Conservation (phyloP, 139 green algal genomes). For the Closterium sp. region DNA sequence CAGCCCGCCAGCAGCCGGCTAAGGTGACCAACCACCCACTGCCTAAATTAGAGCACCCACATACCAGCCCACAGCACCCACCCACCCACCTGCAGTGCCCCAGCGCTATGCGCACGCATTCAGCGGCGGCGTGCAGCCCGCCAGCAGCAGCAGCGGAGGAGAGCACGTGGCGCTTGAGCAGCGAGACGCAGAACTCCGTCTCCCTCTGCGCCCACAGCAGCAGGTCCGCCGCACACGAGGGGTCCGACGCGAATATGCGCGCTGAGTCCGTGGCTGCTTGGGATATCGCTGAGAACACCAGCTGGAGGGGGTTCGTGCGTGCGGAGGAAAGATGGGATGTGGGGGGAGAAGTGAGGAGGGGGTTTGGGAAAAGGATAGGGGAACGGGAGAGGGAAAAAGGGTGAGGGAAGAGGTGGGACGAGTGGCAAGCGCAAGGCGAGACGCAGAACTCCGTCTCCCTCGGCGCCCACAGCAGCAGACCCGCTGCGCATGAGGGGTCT, state of each 20-base stretch:
- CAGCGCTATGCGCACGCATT: conserved; percentile 38
- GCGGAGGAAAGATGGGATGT: not conserved
- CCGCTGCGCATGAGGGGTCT: conserved; percentile 29
- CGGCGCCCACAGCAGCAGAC: conserved; percentile 38
- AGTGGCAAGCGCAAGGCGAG: too few relatives aligned
- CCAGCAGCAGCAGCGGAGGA: conserved; percentile 21
- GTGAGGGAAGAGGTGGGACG: too few relatives aligned
- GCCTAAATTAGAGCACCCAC: too few relatives aligned
- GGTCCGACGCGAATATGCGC: conserved; percentile 42
- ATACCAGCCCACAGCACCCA: too few relatives aligned
- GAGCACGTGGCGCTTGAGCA: conserved; percentile 18
- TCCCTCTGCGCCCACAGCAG: conserved; percentile 34
- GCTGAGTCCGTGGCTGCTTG: conserved; percentile 39
- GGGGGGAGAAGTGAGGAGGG: too few relatives aligned
- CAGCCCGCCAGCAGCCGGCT: conserved; percentile 13
- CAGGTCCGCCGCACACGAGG: conserved; percentile 31
- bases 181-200: conserved; percentile 24
- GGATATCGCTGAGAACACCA: conserved; percentile 45
- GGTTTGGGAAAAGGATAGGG: too few relatives aligned
- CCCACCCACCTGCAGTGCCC: conserved; percentile 13
- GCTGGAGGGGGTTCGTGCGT: too few relatives aligned
- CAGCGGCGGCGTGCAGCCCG: conserved; percentile 25
- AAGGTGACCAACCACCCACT: too few relatives aligned
- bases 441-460: conserved; percentile 22
- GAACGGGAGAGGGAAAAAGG: too few relatives aligned